These are phyloP conservation scores for Cercis canadensis DNA, from an alignment of 306 rosid genomes.

Conservation along the genomic window DNA sequence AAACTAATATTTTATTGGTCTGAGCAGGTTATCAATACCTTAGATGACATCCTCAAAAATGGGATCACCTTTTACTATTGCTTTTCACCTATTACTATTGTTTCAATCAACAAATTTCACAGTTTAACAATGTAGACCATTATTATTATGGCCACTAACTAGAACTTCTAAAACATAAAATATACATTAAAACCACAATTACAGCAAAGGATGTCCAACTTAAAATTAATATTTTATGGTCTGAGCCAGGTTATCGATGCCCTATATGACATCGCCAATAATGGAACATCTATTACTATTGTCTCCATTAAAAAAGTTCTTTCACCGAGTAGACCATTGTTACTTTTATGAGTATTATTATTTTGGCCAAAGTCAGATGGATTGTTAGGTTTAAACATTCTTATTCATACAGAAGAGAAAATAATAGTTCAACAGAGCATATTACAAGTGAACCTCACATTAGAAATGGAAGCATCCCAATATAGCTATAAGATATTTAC, in stretches of 20 bases:
- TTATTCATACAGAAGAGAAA: conserved; percentile 14
- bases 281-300: conserved; percentile 18
- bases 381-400: conserved; percentile 22
- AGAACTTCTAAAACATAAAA: conserved; percentile 3
- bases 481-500: conserved; percentile 7
- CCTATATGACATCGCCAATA: conserved; percentile 21
- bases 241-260: conserved; percentile 10
- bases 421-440: conserved; percentile 1
- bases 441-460: conserved; percentile 9
- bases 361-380: conserved; percentile 11
- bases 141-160: background rate
- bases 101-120: no score
- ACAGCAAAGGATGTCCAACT: conserved; percentile 1
- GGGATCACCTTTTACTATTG: no score
- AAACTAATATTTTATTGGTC: no score
- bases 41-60: no score
- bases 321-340: conserved; percentile 5
- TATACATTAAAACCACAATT: background rate
- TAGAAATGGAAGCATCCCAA: conserved; percentile 10
- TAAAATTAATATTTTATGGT: background rate
- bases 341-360: no score
- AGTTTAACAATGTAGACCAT: no score
- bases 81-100: no score
- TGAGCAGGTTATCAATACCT: no score
- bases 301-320: background rate